Evolutionary conservation across 192 early-diverging fungal genomes (phyloP).

Genomic region (Phlyctochytrium planicorne): DNA sequence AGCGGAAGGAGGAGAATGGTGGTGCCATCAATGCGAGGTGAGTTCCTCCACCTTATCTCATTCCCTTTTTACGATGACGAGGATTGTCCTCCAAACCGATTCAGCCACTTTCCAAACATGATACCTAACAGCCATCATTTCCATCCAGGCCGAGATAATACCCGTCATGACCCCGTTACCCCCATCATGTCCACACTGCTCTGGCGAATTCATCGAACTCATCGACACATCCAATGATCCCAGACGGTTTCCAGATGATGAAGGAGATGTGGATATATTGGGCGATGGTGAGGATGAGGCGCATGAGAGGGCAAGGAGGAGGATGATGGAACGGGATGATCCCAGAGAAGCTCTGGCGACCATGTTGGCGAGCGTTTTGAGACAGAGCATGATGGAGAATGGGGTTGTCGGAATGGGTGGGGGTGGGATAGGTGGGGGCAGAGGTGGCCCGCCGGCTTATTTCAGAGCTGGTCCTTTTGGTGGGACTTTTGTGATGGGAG

Average conservation of each 20-base stretch:
- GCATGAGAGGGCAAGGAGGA: slow-evolving; percentile 18
- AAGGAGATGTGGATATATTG: slow-evolving; percentile 16
- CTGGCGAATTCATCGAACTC: slow-evolving; percentile 83
- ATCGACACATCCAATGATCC: slow-evolving; percentile 34
- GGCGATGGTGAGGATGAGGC: slow-evolving; percentile 17
- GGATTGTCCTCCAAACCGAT: slow-evolving; percentile 4
- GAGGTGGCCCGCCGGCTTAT: background rate
- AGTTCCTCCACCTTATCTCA: background rate
- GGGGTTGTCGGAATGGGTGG: background rate
- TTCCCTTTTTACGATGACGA: background rate
- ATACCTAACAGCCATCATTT: background rate
- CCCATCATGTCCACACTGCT: slow-evolving; percentile 77
- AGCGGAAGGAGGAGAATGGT: slow-evolving; percentile 32
- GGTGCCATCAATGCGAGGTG: slow-evolving; percentile 62
- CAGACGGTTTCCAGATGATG: slow-evolving; percentile 12
- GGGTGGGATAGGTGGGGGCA: background rate
- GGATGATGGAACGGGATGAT: slow-evolving; percentile 6
- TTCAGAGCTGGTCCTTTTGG: background rate
- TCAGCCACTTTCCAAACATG: too few species aligned
- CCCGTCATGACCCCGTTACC: slow-evolving; percentile 69
- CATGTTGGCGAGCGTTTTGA: slow-evolving; percentile 1
- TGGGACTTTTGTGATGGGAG: background rate
- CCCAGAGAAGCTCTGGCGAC: background rate
- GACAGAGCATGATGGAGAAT: background rate
- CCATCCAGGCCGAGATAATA: slow-evolving; percentile 46